These are phyloP conservation scores for Eucalyptus lansdowneana DNA, from an alignment of 345 rosid genomes.

Conservation along the genomic window DNA sequence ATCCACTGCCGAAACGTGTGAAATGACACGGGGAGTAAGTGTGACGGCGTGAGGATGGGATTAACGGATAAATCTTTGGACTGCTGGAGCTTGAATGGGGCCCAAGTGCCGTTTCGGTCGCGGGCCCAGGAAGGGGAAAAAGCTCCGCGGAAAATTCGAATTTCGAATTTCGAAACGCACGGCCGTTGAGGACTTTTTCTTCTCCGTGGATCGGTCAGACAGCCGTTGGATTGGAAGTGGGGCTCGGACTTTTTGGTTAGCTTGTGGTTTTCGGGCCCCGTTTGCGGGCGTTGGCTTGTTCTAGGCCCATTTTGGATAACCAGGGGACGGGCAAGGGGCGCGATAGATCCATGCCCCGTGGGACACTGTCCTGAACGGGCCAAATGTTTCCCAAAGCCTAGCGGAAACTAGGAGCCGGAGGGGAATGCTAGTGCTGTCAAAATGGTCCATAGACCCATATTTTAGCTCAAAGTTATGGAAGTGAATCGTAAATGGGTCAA, in stretches of 20 bases:
- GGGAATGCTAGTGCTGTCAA: accelerated
- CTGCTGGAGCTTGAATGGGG: neutral
- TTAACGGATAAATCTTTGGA: neutral
- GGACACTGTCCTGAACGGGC: accelerated
- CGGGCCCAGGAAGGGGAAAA: neutral
- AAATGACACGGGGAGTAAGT: neutral
- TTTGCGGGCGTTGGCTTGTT: neutral
- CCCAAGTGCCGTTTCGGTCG: neutral
- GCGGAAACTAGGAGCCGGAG: no score
- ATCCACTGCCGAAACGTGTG: neutral
- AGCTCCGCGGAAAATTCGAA: neutral
- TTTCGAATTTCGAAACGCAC: neutral
- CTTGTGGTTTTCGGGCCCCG: neutral
- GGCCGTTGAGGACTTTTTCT: neutral
- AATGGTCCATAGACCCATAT: no score
- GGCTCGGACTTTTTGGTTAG: neutral
- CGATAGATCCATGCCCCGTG: accelerated
- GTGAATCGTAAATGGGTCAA: accelerated
- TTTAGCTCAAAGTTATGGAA: no score
- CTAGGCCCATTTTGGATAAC: neutral
- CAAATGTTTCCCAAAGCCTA: neutral
- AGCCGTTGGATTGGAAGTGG: neutral
- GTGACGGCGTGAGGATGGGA: no score
- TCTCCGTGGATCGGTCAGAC: neutral
- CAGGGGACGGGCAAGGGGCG: neutral